phyloP scores from a whole-genome alignment of 805 yeast species.

The Saturnispora ahearnii region DNA sequence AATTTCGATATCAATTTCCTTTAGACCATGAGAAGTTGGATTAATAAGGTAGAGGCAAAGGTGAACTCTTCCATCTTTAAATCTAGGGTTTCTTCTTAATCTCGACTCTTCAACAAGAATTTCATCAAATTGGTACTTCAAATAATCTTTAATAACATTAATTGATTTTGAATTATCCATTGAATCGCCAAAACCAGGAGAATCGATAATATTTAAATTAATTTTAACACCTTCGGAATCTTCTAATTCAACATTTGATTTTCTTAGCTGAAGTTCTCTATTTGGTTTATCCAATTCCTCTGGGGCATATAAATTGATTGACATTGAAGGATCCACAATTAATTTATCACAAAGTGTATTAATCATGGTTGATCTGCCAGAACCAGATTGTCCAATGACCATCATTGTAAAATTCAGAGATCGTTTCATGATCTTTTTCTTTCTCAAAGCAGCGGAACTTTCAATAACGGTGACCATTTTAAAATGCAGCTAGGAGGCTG shows the following conservation, averaged over 20 bases:
- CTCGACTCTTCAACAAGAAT: conserved; percentile 72
- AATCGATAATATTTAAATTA: conserved; percentile 65
- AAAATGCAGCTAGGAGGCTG: background rate
- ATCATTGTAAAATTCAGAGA: conserved; percentile 78
- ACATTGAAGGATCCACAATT: conserved; percentile 65
- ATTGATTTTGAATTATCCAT: conserved; percentile 61
- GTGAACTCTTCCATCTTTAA: conserved; percentile 77
- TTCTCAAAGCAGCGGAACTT: conserved; percentile 49
- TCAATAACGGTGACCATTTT: conserved; percentile 39
- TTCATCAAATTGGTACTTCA: conserved; percentile 77
- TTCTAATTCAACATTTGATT: conserved; percentile 75
- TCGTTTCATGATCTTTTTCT: conserved; percentile 73
- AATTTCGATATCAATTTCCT: conserved; percentile 64
- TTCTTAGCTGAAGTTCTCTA: conserved; percentile 55
- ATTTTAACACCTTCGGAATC: conserved; percentile 82
- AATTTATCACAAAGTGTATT: conserved; percentile 86
- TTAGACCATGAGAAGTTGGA: conserved; percentile 53
- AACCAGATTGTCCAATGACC: conserved; percentile 82
- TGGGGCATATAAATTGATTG: conserved; percentile 27
- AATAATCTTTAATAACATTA: conserved; percentile 62
- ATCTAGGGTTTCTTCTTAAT: conserved; percentile 76
- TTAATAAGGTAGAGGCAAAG: conserved; percentile 70
- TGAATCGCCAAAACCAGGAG: conserved; percentile 77
- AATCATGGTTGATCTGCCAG: conserved; percentile 87
- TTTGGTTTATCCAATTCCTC: conserved; percentile 43